phyloP scores from a whole-genome alignment of 2,329 filamentous ascomycete genomes.

The Hypomyces perniciosus region DNA sequence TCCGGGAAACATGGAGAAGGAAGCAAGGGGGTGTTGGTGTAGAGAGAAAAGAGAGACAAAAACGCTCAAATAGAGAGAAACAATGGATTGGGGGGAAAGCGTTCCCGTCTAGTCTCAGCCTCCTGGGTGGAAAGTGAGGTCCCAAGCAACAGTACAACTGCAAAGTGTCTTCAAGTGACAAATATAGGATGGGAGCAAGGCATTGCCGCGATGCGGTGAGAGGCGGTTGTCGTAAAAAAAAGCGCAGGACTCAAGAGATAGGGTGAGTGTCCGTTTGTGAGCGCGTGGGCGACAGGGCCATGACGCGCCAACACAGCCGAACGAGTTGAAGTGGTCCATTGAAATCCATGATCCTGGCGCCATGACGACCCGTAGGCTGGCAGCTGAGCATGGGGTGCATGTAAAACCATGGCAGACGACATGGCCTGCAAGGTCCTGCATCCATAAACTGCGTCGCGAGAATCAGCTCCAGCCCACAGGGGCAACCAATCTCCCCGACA shows the following conservation, averaged over 20 bases:
- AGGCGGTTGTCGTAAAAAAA: conserved; percentile 6
- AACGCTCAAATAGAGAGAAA: conserved; percentile 5
- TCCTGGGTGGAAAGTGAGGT: neutral
- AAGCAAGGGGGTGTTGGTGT: conserved; percentile 18
- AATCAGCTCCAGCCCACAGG: conserved; percentile 11
- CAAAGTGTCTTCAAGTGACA: neutral
- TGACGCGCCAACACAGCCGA: conserved; percentile 9
- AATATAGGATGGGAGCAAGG: conserved; percentile 10
- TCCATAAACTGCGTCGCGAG: conserved; percentile 9
- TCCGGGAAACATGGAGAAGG: conserved; percentile 18
- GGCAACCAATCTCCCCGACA: conserved; percentile 8
- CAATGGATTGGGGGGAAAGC: conserved; percentile 4
- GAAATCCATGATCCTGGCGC: conserved; percentile 11
- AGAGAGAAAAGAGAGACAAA: conserved; percentile 9
- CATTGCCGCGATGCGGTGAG: conserved; percentile 7
- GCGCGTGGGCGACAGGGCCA: conserved; percentile 7
- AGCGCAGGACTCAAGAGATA: conserved; percentile 5
- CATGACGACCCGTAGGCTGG: conserved; percentile 18
- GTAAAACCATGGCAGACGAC: conserved; percentile 13
- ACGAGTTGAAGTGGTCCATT: conserved; percentile 1
- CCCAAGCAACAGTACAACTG: conserved; percentile 6
- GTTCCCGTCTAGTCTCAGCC: conserved; percentile 10
- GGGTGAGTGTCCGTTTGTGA: conserved; percentile 11
- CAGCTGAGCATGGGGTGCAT: conserved; percentile 29
- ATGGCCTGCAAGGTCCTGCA: conserved; percentile 5